phyloP scores from a whole-genome alignment of 2,329 filamentous ascomycete species.

The Exophiala alcalophila region DNA sequence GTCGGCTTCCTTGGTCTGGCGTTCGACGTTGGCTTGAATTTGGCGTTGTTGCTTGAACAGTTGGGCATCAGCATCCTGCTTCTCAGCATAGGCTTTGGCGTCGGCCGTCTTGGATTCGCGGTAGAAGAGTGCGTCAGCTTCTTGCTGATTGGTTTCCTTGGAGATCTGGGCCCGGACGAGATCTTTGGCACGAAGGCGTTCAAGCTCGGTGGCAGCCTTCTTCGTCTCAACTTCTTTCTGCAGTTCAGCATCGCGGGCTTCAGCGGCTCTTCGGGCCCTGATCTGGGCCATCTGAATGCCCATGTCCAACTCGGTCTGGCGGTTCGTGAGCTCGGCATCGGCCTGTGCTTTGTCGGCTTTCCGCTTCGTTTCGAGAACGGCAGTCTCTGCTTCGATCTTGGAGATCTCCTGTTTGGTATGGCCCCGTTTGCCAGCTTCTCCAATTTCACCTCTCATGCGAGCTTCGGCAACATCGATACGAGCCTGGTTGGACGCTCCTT shows the following conservation, averaged over 20 bases:
- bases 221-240: conserved; percentile 74
- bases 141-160: conserved; percentile 42
- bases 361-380: conserved; percentile 78
- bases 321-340: conserved; percentile 70
- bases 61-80: conserved; percentile 41
- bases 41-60: conserved; percentile 32
- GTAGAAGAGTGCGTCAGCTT: conserved; percentile 51
- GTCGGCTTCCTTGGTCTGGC: conserved; percentile 55
- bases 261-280: conserved; percentile 67
- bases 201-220: conserved; percentile 75
- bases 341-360: conserved; percentile 77
- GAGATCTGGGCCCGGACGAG: conserved; percentile 69
- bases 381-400: conserved; percentile 82
- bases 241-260: conserved; percentile 75
- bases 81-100: conserved; percentile 42
- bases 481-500: conserved; percentile 79
- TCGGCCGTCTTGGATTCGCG: conserved; percentile 54
- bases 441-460: conserved; percentile 58
- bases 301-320: conserved; percentile 68
- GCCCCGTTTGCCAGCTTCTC: conserved; percentile 72
- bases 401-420: conserved; percentile 81
- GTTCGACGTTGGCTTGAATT: conserved; percentile 26
- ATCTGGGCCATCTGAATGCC: conserved; percentile 75
- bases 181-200: conserved; percentile 71
- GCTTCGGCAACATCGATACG: conserved; percentile 60